Base-by-base conservation (phyloP, 2,329 filamentous ascomycete genomes). In the Talaromyces sp. region DNA sequence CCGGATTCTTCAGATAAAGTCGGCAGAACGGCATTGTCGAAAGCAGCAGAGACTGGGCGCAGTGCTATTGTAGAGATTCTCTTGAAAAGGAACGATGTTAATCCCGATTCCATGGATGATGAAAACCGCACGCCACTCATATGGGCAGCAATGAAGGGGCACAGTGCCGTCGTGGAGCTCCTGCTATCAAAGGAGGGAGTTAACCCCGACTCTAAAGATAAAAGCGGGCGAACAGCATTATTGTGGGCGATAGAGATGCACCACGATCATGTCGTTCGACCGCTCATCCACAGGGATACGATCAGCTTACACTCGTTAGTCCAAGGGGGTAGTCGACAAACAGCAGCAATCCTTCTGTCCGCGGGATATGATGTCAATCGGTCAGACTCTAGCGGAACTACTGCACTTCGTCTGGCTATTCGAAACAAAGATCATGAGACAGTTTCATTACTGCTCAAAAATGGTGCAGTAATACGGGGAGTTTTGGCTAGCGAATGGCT, bases 1-100 rank as follows among this genome's bases (percentile, higher is more conserved):
- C 37, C 31, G 3, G 61, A 63, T 47, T 45, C 41, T 3, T 37
- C 24, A 24, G 24, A 63, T 57, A 24, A 2, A 19, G n/a, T 33
- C 31, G 61, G 61, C 8, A 50, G 41, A 19, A 63, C 61, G 11
- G 47, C 61, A 22, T 31, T 63, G 22, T 63, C 50, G 45, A 45
- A 35, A 47, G 61, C 45, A 1, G 49, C 61, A 33, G 37, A 41
- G 22, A 33, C 24, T 58, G 61, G 61, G 6, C 37, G 54, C 13
- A n/a, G 31, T 19, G 39, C 39, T 16, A 22, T 64, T 37, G 50
- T 64, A 31, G 56, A 60, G 43, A 13, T 50, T 22, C 62, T 64
- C 11, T 31, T 64, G 39, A 39, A 39, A 8, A 64, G 27, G 7
- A 11, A n/a, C n/a, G 22, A 45, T 22, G 62, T 64, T 16, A 33